phyloP scores from a whole-genome alignment of 306 rosid species.

The Vachellia pachyceras region DNA sequence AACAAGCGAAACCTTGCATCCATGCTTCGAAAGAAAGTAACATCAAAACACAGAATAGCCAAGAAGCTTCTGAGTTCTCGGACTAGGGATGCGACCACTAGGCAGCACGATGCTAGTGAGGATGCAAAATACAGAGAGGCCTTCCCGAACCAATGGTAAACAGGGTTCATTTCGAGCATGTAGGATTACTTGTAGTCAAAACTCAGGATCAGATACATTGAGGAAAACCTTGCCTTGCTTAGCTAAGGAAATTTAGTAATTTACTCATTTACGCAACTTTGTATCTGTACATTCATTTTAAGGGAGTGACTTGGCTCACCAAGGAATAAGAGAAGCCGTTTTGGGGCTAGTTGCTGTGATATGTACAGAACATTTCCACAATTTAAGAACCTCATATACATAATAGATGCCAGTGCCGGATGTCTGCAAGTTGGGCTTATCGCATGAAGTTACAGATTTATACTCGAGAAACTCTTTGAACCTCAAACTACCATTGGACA shows the following conservation, averaged over 20 bases:
- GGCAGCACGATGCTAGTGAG: conserved; percentile 18
- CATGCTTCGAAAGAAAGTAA: conserved; percentile 23
- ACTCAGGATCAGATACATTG: not conserved
- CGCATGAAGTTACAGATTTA: conserved; percentile 15
- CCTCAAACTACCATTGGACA: conserved; percentile 21
- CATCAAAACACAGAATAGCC: conserved; percentile 11
- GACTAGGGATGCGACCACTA: conserved; percentile 6
- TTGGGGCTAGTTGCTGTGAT: conserved; percentile 13
- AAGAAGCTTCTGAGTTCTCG: not conserved
- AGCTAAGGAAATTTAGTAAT: not conserved
- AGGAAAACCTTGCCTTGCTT: conserved; percentile 23
- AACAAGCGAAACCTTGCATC: conserved; percentile 3
- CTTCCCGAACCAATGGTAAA: conserved; percentile 27
- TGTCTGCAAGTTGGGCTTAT: conserved; percentile 30
- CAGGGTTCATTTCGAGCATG: not conserved
- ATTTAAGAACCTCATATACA: conserved; percentile 20
- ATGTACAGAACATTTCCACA: not conserved
- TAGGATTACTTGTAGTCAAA: not conserved
- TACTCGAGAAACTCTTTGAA: conserved; percentile 2
- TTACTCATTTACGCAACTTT: conserved; percentile 3
- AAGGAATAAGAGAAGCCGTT: conserved; percentile 29
- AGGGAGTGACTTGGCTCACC: conserved; percentile 10
- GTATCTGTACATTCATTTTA: conserved; percentile 16
- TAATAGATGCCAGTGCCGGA: conserved; percentile 17
- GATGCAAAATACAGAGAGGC: conserved; percentile 21